These are phyloP conservation scores for Baorangia bicolor DNA, from an alignment of 768 basidiomycete species.

Conservation along the genomic window DNA sequence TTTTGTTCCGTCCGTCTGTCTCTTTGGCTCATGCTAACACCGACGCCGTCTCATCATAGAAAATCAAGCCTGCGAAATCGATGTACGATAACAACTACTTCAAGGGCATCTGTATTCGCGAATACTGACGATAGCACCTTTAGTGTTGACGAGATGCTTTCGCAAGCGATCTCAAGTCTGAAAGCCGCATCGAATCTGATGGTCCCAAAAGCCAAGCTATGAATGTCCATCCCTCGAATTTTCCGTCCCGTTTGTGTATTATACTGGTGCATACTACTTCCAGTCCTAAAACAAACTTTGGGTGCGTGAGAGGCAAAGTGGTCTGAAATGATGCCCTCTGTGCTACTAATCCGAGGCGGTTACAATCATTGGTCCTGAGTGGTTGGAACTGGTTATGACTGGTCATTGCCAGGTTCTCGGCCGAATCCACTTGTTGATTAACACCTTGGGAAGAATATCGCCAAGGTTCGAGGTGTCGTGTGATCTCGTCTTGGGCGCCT, in stretches of 20 bases:
- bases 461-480: neutral
- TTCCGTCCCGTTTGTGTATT: neutral
- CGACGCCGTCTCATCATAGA: constrained; percentile 35
- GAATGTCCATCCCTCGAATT: neutral
- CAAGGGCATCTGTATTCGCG: neutral
- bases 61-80: constrained; percentile 80
- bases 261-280: neutral
- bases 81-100: constrained; percentile 52
- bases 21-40: neutral
- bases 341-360: no score
- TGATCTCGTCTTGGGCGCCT: neutral
- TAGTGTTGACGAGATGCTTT: constrained; percentile 82
- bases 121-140: constrained; percentile 6
- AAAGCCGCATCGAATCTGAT: constrained; percentile 43
- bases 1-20: constrained; percentile 6
- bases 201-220: constrained; percentile 49
- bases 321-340: neutral
- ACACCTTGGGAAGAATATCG: neutral
- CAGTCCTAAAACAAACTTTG: neutral
- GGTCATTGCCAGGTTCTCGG: no score
- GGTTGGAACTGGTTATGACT: no score
- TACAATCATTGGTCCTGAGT: no score
- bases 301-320: neutral
- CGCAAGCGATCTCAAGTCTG: constrained; percentile 61
- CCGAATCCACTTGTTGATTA: no score